These are phyloP conservation scores for Hygrocybe coccinea DNA, from an alignment of 768 basidiomycete genomes.

Conservation along the genomic window DNA sequence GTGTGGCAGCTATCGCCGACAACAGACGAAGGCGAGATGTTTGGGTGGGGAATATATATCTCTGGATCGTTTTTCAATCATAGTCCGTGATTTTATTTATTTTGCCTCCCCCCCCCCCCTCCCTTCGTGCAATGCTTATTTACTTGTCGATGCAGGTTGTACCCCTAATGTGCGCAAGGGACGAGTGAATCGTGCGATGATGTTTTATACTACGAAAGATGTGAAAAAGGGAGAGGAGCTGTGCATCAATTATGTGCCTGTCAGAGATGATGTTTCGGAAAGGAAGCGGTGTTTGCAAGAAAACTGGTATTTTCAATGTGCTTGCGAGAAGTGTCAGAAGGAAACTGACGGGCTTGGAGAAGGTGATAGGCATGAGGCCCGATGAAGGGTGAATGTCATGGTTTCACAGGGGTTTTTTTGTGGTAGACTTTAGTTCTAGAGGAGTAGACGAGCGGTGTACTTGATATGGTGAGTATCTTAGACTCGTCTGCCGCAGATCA, in stretches of 20 bases:
- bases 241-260: constrained; percentile 50
- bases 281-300: constrained; percentile 39
- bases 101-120: too few species aligned
- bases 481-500: too few species aligned
- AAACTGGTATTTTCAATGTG: constrained; percentile 57
- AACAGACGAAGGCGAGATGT: constrained; percentile 47
- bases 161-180: constrained; percentile 47
- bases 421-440: too few species aligned
- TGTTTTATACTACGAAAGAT: constrained; percentile 43
- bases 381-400: too few species aligned
- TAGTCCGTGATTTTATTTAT: constrained; percentile 33
- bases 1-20: constrained; percentile 53
- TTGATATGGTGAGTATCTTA: too few species aligned
- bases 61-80: constrained; percentile 68
- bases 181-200: constrained; percentile 40
- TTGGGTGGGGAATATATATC: constrained; percentile 61
- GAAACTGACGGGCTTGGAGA: neutral
- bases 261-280: constrained; percentile 30
- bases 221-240: constrained; percentile 50
- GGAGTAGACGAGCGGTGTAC: too few species aligned
- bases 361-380: too few species aligned
- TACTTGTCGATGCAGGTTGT: constrained; percentile 38
- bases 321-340: constrained; percentile 29
- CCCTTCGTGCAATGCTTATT: neutral
- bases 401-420: too few species aligned